phyloP scores from a whole-genome alignment of 2,329 filamentous ascomycete genomes.

The Macrophomina tecta region DNA sequence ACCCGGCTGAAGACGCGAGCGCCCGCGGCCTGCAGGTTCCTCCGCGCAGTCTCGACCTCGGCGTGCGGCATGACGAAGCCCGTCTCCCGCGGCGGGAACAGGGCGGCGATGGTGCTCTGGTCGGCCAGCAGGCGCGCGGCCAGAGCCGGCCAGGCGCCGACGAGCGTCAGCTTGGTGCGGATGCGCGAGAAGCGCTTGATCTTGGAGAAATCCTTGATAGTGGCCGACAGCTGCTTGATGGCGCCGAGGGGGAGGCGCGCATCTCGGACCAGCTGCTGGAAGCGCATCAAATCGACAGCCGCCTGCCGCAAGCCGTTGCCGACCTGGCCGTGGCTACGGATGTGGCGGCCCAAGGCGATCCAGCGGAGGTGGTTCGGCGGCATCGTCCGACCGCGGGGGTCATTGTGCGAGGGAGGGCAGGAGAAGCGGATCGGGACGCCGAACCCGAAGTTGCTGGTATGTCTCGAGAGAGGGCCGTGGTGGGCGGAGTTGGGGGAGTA shows the following conservation, averaged over 20 bases:
- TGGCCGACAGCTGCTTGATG: neutral
- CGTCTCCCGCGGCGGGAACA: neutral
- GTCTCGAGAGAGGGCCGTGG: neutral
- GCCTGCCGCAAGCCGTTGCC: neutral
- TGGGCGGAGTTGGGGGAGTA: neutral
- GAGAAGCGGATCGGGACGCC: neutral
- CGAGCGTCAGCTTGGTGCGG: slow-evolving; percentile 6
- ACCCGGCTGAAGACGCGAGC: neutral
- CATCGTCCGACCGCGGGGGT: neutral
- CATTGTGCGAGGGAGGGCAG: neutral
- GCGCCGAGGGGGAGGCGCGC: neutral
- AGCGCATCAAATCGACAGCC: neutral
- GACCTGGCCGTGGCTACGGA: neutral
- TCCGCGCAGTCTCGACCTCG: neutral
- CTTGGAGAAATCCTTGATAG: neutral
- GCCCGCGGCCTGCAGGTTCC: neutral
- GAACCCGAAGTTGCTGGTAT: neutral
- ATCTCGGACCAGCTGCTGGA: neutral
- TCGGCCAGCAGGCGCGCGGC: neutral
- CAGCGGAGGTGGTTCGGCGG: neutral
- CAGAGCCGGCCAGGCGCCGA: neutral
- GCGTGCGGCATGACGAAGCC: neutral
- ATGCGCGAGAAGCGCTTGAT: neutral
- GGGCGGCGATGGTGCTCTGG: neutral
- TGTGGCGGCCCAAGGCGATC: neutral